A percentile compares a stretch with the other conserved stretches of the same genome.
Evolutionary conservation across 805 yeast species (phyloP).

Genomic region (Wickerhamiella kazuoi): DNA sequence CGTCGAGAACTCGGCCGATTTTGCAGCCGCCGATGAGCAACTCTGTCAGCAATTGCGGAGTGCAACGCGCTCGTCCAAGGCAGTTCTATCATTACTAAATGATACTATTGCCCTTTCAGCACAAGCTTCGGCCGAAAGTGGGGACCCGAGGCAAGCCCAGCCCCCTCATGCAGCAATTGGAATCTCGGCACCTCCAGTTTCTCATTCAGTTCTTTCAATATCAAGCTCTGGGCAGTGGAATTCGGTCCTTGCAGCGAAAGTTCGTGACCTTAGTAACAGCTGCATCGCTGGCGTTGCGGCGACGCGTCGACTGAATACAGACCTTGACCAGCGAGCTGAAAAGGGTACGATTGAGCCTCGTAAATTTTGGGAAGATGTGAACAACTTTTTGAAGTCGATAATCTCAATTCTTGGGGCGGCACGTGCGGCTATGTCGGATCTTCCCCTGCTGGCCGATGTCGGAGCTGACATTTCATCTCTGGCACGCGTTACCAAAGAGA

Average conservation of each 20-base stretch:
- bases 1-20: conserved; percentile 12
- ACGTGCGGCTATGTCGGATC: conserved; percentile 61
- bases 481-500: conserved; percentile 80
- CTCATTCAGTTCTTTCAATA: neutral
- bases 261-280: conserved; percentile 58
- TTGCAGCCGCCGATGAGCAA: conserved; percentile 43
- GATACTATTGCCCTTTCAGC: conserved; percentile 13
- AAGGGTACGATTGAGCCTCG: conserved; percentile 35
- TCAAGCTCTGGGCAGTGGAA: conserved; percentile 12
- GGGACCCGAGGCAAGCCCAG: neutral
- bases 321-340: conserved; percentile 35
- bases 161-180: neutral
- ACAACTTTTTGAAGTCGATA: conserved; percentile 62
- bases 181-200: neutral
- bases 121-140: conserved; percentile 8
- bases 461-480: conserved; percentile 55
- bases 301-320: conserved; percentile 43
- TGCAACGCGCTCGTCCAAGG: conserved; percentile 33
- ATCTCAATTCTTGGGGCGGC: conserved; percentile 71
- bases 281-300: conserved; percentile 73
- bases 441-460: conserved; percentile 64
- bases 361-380: conserved; percentile 71
- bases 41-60: conserved; percentile 44
- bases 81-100: conserved; percentile 12
- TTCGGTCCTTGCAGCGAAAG: conserved; percentile 36